Conservation (phyloP, 306 rosid species). For the Cucurbita pepo region DNA sequence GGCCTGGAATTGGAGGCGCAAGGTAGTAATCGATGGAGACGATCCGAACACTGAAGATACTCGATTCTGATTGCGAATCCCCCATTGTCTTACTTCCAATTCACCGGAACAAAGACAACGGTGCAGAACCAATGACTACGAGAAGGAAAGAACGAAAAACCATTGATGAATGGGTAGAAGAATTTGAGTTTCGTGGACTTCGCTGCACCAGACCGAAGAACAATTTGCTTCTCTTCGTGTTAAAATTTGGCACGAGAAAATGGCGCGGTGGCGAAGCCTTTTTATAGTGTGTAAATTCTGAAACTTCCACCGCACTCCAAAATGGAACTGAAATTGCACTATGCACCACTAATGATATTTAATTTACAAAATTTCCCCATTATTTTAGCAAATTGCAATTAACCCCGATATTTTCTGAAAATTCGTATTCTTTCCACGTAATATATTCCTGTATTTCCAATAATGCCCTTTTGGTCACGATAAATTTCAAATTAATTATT, state of each 20-base stretch:
- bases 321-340: not conserved
- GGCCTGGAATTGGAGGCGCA: constrained; percentile 50
- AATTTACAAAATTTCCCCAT: not conserved
- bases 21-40: constrained; percentile 72
- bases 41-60: constrained; percentile 53
- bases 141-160: not conserved
- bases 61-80: constrained; percentile 7
- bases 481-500: no score
- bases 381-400: not conserved
- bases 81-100: constrained; percentile 14
- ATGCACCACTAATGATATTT: not conserved
- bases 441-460: no score
- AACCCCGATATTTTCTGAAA: not conserved
- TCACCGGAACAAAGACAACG: not conserved
- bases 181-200: not conserved
- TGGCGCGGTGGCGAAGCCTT: not conserved
- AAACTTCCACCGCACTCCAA: not conserved
- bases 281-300: not conserved
- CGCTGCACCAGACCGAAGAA: not conserved
- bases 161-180: not conserved
- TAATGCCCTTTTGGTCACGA: no score
- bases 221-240: not conserved
- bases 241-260: not conserved
- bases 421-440: not conserved
- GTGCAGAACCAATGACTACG: not conserved